Conservation (phyloP, 768 basidiomycete genomes). For the Serendipita sp. region DNA sequence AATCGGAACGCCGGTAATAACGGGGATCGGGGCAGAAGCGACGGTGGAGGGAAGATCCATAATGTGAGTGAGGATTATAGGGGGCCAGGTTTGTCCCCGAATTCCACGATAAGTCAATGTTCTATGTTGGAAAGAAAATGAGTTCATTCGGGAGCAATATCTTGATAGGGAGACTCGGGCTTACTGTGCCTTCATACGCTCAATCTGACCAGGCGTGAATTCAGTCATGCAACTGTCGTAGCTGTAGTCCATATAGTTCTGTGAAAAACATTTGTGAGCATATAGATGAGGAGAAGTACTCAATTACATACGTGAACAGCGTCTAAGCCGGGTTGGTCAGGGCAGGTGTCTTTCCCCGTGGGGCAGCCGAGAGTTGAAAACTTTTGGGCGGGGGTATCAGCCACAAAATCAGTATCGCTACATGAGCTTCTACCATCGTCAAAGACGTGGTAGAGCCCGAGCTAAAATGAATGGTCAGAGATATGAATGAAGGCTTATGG, state of each 20-base stretch:
- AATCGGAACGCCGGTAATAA: too few relatives aligned
- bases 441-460: not conserved
- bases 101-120: not conserved
- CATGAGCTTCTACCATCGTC: not conserved
- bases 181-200: slow-evolving; percentile 11
- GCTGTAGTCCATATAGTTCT: slow-evolving; percentile 21
- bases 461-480: not conserved
- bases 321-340: not conserved
- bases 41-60: too few relatives aligned
- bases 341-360: not conserved
- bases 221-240: slow-evolving; percentile 16
- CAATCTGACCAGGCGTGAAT: slow-evolving; percentile 20
- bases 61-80: not conserved
- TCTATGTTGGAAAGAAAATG: not conserved
- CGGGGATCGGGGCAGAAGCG: too few relatives aligned
- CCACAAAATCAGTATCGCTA: not conserved
- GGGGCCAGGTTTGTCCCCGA: not conserved
- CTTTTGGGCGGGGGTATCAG: not conserved
- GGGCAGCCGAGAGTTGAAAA: not conserved
- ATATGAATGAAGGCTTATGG: not conserved
- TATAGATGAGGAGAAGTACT: not conserved
- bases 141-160: not conserved
- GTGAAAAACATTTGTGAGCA: not conserved
- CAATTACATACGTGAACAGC: not conserved
- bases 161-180: not conserved